Percentiles rank a stretch among this genome's conserved stretches.
These are phyloP conservation scores for Calcarisporium arbuscula DNA, from an alignment of 2,329 filamentous ascomycete genomes.

Conservation along the genomic window DNA sequence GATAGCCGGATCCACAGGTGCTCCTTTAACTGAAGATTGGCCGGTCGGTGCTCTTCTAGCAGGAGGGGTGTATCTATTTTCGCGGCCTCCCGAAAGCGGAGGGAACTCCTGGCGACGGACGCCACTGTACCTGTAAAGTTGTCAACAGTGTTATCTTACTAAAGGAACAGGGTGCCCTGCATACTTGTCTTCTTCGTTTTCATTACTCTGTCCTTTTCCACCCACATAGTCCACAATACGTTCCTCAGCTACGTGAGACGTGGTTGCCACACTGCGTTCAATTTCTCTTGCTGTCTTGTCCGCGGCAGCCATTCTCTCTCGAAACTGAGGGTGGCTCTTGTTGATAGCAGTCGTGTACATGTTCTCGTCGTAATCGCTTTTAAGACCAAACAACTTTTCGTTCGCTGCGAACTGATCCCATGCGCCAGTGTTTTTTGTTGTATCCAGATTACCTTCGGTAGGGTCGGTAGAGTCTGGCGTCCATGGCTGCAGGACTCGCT, in stretches of 20 bases:
- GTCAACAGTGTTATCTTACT: constrained; percentile 12
- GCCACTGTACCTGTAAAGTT: constrained; percentile 68
- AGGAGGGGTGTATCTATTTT: constrained; percentile 82
- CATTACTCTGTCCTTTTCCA: constrained; percentile 57
- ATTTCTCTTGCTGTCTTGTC: constrained; percentile 87
- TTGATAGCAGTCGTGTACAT: constrained; percentile 92
- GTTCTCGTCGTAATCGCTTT: constrained; percentile 87
- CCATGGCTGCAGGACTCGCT: constrained; percentile 78
- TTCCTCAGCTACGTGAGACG: constrained; percentile 85
- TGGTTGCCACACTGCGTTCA: constrained; percentile 65
- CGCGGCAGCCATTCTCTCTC: constrained; percentile 68
- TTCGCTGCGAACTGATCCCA: constrained; percentile 98
- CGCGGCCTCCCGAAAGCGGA: constrained; percentile 46
- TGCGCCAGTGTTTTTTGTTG: constrained; percentile 35
- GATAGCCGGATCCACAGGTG: constrained; percentile 79
- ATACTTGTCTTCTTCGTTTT: constrained; percentile 90
- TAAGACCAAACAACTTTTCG: constrained; percentile 78
- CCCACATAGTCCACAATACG: constrained; percentile 64
- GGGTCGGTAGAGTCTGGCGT: constrained; percentile 58
- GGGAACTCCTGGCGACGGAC: constrained; percentile 73
- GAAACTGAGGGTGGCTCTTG: constrained; percentile 75
- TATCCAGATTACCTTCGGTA: constrained; percentile 67
- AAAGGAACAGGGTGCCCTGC: constrained; percentile 1
- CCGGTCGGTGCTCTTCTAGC: constrained; percentile 74
- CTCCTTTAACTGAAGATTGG: constrained; percentile 67